These are phyloP conservation scores for Aspergillus egyptiacus DNA, from an alignment of 495 filamentous ascomycete species.

Conservation along the genomic window DNA sequence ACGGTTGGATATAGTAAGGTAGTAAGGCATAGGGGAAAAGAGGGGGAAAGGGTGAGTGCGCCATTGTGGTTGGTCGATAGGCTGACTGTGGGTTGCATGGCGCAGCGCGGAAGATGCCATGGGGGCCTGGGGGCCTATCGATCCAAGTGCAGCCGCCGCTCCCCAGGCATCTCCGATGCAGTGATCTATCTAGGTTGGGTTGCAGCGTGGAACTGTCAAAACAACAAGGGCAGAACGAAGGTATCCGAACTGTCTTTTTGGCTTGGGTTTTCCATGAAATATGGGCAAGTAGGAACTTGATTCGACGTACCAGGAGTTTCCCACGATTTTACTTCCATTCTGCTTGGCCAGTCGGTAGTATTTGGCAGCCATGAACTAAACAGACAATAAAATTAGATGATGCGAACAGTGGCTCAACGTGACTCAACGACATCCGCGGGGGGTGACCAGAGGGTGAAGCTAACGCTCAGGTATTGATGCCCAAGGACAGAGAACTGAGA, in stretches of 20 bases:
- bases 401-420: conserved; percentile 1
- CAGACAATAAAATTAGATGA: conserved; percentile 14
- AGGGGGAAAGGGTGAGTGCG: conserved; percentile 4
- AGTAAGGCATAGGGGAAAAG: neutral
- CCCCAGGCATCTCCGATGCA: conserved; percentile 14
- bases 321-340: conserved; percentile 80
- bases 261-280: conserved; percentile 5
- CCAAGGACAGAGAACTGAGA: conserved; percentile 8
- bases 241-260: conserved; percentile 6
- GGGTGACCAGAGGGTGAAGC: conserved; percentile 22
- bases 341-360: conserved; percentile 91
- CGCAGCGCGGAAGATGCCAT: conserved; percentile 12
- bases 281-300: conserved; percentile 5
- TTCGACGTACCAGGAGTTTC: conserved; percentile 84
- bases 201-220: conserved; percentile 7
- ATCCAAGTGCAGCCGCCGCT: conserved; percentile 13
- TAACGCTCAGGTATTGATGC: conserved; percentile 17
- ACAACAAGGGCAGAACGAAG: conserved; percentile 9
- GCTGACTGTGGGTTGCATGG: conserved; percentile 20
- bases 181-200: conserved; percentile 19
- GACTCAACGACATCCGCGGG: too few species aligned
- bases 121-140: conserved; percentile 30
- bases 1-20: too few species aligned
- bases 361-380: conserved; percentile 76
- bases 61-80: conserved; percentile 19